Evolutionary conservation across 164 flowering plant genomes (phyloP).

Genomic region (Vitis cinerea): DNA sequence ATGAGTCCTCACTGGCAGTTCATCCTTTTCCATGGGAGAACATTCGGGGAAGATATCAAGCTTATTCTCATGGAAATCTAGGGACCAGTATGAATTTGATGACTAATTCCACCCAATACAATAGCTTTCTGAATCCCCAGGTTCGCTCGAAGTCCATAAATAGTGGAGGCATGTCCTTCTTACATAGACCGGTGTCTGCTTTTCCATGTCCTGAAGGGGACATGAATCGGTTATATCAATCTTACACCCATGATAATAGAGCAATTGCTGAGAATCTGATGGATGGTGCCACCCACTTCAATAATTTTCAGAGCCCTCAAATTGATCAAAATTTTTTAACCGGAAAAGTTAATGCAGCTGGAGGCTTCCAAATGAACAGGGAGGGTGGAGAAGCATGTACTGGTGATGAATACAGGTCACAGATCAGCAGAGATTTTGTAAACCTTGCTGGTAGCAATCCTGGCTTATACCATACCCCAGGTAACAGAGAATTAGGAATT

Average conservation of each 20-base stretch:
- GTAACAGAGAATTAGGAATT: neutral
- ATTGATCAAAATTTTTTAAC: neutral
- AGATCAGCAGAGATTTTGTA: neutral
- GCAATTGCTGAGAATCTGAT: neutral
- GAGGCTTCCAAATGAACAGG: neutral
- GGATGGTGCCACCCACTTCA: constrained; percentile 5
- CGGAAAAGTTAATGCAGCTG: neutral
- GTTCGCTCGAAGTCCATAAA: neutral
- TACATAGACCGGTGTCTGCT: neutral
- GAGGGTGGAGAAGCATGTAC: constrained; percentile 4
- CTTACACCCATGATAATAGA: neutral
- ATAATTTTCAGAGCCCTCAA: constrained; percentile 2
- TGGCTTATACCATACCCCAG: constrained; percentile 1
- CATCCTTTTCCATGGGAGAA: neutral
- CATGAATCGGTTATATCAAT: neutral
- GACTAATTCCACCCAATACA: constrained; percentile 1
- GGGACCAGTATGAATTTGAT: constrained; percentile 1
- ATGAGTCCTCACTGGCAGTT: neutral
- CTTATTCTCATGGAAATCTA: neutral
- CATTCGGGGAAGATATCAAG: neutral
- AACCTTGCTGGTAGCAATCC: neutral
- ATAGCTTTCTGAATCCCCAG: constrained; percentile 3
- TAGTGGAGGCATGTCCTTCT: constrained; percentile 1
- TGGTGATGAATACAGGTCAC: neutral
- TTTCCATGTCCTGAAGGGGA: neutral